phyloP scores from a whole-genome alignment of 2,329 filamentous ascomycete genomes.

The Grosmannia penicillata region DNA sequence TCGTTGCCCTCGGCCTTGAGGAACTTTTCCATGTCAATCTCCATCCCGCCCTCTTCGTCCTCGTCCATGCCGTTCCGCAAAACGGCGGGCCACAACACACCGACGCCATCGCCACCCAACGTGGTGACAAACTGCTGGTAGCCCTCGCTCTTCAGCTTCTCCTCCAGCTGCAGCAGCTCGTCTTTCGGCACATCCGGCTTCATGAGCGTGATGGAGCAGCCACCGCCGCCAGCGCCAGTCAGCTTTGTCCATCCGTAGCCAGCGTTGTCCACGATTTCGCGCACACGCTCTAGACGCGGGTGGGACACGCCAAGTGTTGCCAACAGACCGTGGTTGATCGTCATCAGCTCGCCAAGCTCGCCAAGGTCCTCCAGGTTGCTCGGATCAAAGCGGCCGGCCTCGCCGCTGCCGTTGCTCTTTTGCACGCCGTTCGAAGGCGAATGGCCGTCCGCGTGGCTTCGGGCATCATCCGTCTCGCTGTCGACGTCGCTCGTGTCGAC shows the following conservation, averaged over 20 bases:
- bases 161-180: slow-evolving; percentile 48
- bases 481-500: slow-evolving; percentile 1
- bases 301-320: slow-evolving; percentile 90
- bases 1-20: slow-evolving; percentile 70
- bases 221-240: slow-evolving; percentile 87
- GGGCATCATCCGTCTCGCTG: background rate
- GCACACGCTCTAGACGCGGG: slow-evolving; percentile 77
- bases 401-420: slow-evolving; percentile 42
- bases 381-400: slow-evolving; percentile 43
- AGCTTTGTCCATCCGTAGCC: slow-evolving; percentile 95
- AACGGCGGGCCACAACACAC: slow-evolving; percentile 85
- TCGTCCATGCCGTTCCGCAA: slow-evolving; percentile 72
- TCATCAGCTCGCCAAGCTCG: slow-evolving; percentile 74
- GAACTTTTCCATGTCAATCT: slow-evolving; percentile 78
- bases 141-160: slow-evolving; percentile 51
- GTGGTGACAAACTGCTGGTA: slow-evolving; percentile 82
- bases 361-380: slow-evolving; percentile 43
- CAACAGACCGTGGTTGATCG: slow-evolving; percentile 84
- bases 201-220: slow-evolving; percentile 85
- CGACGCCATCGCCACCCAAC: slow-evolving; percentile 83
- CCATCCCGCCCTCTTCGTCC: slow-evolving; percentile 67
- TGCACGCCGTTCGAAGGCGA: slow-evolving; percentile 41
- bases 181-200: slow-evolving; percentile 46
- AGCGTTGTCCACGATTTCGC: slow-evolving; percentile 78
- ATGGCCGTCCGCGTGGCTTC: background rate